Base-by-base conservation (phyloP, 1,284 basidiomycete species). In the Blastosporella zonata region DNA sequence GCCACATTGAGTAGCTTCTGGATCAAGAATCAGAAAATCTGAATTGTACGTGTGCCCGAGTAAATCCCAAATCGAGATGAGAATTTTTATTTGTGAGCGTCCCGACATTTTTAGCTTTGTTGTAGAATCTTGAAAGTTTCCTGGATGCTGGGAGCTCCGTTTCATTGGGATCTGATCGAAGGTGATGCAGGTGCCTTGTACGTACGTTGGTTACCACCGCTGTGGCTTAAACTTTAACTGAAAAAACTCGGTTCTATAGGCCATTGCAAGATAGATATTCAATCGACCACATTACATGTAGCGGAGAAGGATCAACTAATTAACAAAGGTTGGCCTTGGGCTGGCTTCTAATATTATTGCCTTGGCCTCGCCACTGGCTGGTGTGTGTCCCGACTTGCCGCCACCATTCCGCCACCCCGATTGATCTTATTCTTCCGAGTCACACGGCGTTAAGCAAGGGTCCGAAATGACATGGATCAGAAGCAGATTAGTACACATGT, bases 401-500 rank as follows among this genome's bases (percentile, higher is more conserved):
- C 43, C 12, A 18, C 33, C 15, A 7, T 43, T 34, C 45, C 43
- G 48, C 43, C 48, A 49, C 48, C 23, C 48, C 48, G 43, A 49
- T 49, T 34, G 23, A 45, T 49, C 48, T 49, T 22, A 43, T 43
- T 28, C 6, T 38, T 18, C 20, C 27, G 31, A 17, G 36, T 34
- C 33, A 34, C 33, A 34, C 33, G 33, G 33, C 13, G 15, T 34
- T 34, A 17, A 22, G 9, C 27, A 25, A 28, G 21, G 6, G 36
- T 13, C 31, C 31, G n/a, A 12, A n/a, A n/a, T 21, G 12, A 37
- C 36, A 37, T 4, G 15, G 17, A 20, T 10, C 36, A 37, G 5
- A 13, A 39, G 29, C 31, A 43, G 33, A 50, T 56, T 55, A 55
- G 50, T 55, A 57, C 55, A 57, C 54, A 55, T 47, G 39, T 39